A percentile compares a stretch with the other conserved stretches of the same genome.
phyloP scores from a whole-genome alignment of 768 basidiomycete species.

The Mycena galopus region DNA sequence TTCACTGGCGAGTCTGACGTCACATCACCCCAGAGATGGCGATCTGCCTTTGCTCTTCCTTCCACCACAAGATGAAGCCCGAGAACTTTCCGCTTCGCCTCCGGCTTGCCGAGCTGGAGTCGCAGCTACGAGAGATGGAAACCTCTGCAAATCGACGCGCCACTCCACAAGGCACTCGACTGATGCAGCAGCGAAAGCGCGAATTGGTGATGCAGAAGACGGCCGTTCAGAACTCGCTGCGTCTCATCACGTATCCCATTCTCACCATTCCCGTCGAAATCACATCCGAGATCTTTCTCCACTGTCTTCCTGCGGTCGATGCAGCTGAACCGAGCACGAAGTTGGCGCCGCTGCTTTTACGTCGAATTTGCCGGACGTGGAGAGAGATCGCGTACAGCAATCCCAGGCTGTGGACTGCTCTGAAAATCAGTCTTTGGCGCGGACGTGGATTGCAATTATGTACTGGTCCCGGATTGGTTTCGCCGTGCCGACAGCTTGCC shows the following conservation, averaged over 20 bases:
- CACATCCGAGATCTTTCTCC: slow-evolving; percentile 16
- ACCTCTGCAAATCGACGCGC: background rate
- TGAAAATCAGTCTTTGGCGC: background rate
- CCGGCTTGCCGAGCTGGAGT: background rate
- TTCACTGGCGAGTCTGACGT: too few relatives aligned
- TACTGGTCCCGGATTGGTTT: background rate
- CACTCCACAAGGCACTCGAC: background rate
- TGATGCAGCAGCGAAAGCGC: slow-evolving; percentile 3
- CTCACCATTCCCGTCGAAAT: slow-evolving; percentile 5
- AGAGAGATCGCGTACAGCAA: background rate
- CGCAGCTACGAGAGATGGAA: background rate
- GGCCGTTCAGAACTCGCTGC: background rate
- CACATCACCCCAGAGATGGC: too few relatives aligned
- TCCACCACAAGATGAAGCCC: too few relatives aligned
- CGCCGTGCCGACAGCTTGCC: background rate
- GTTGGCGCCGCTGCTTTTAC: slow-evolving; percentile 8
- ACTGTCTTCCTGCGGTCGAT: background rate
- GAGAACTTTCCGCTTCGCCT: background rate
- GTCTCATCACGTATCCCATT: background rate
- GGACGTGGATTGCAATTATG: background rate
- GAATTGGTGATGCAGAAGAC: background rate
- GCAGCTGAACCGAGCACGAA: background rate
- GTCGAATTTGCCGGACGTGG: too few relatives aligned
- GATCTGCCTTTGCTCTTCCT: too few relatives aligned
- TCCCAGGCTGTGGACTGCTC: background rate